phyloP scores from a whole-genome alignment of 306 rosid species.

The Glycine tomentella region DNA sequence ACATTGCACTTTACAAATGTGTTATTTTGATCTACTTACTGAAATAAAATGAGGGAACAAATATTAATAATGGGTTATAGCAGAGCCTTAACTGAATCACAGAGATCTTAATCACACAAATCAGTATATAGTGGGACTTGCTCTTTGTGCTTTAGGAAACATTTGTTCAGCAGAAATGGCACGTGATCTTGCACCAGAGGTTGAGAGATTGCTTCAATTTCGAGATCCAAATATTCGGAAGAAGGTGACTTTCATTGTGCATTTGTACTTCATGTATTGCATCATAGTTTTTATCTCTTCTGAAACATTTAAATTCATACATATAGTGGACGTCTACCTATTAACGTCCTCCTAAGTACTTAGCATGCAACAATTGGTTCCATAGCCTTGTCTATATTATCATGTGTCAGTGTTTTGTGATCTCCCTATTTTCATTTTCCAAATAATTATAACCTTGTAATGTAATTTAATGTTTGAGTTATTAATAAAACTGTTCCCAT shows the following conservation, averaged over 20 bases:
- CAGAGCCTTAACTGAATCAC: slow-evolving; percentile 68
- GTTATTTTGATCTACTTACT: slow-evolving; percentile 33
- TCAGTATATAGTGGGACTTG: slow-evolving; percentile 99
- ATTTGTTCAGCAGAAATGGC: slow-evolving; percentile 99
- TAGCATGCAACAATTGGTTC: slow-evolving; percentile 40
- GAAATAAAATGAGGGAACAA: slow-evolving; percentile 40
- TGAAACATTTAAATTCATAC: slow-evolving; percentile 17
- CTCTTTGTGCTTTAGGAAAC: slow-evolving; percentile 98
- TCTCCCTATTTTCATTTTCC: slow-evolving; percentile 39
- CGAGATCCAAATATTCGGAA: slow-evolving; percentile 98
- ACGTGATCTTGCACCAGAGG: slow-evolving; percentile 99
- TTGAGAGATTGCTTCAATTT: slow-evolving; percentile 95
- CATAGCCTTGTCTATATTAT: slow-evolving; percentile 22
- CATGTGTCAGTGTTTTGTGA: slow-evolving; percentile 39
- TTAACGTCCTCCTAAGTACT: too few species aligned
- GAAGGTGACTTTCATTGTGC: slow-evolving; percentile 66
- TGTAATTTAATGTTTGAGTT: slow-evolving; percentile 42
- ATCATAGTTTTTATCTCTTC: slow-evolving; percentile 21
- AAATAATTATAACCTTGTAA: slow-evolving; percentile 12
- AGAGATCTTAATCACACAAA: slow-evolving; percentile 98
- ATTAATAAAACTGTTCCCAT: slow-evolving; percentile 27
- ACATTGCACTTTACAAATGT: slow-evolving; percentile 19
- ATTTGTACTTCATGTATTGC: slow-evolving; percentile 26
- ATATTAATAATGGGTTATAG: slow-evolving; percentile 39
- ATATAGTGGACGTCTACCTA: background rate